Evolutionary conservation across 208 protist species (phyloP).

Genomic region (Leishmania major): DNA sequence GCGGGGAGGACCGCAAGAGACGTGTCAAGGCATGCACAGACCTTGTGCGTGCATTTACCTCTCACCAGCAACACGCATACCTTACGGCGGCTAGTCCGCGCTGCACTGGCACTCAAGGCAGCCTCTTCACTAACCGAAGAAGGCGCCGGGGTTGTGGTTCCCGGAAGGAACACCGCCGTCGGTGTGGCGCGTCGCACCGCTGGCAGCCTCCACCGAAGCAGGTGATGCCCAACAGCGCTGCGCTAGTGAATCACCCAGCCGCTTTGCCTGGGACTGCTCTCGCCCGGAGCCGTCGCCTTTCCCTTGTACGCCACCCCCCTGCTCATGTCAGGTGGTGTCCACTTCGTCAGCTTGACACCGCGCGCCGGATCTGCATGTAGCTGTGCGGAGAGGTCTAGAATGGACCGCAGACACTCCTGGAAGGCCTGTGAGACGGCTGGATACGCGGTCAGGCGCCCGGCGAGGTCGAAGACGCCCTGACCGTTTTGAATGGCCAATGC

Average conservation of each 20-base stretch:
- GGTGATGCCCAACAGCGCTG: not conserved
- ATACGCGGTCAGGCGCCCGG: constrained; percentile 73
- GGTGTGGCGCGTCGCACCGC: not conserved
- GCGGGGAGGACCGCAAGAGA: not conserved
- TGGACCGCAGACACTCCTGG: constrained; percentile 79
- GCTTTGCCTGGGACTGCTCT: not conserved
- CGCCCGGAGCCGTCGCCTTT: not conserved
- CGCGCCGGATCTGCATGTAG: constrained; percentile 53
- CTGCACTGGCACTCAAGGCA: not conserved
- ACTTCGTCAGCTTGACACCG: constrained; percentile 50
- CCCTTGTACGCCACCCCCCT: constrained; percentile 51
- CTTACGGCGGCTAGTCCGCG: not conserved
- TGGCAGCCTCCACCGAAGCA: not conserved
- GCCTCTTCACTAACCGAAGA: not conserved
- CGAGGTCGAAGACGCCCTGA: constrained; percentile 66
- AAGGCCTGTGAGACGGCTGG: constrained; percentile 83
- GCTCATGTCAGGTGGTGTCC: constrained; percentile 57
- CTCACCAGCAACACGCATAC: not conserved
- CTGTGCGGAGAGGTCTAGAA: constrained; percentile 58
- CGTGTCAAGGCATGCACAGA: not conserved
- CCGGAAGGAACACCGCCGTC: not conserved
- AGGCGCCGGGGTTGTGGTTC: not conserved
- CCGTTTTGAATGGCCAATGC: constrained; percentile 63
- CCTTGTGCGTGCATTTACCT: not conserved
- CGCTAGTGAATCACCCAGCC: not conserved